Percentiles rank a stretch among this genome's conserved stretches.
These are phyloP conservation scores for Echinochloa phyllopogon DNA, from an alignment of 176 grass and related monocot genomes.

Conservation along the genomic window DNA sequence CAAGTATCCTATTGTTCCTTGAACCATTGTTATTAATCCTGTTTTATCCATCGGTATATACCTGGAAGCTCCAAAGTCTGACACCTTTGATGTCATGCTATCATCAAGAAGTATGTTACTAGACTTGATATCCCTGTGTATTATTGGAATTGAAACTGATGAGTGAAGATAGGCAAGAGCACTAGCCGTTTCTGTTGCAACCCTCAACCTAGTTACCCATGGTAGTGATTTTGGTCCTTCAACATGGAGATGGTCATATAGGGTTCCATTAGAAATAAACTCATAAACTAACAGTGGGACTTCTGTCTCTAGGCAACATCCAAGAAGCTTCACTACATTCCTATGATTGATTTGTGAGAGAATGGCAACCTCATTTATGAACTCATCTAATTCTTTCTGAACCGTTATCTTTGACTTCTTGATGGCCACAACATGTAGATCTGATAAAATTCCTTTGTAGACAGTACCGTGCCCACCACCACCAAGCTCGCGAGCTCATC, in stretches of 20 bases:
- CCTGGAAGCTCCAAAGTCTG: constrained; percentile 60
- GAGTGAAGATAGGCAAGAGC: constrained; percentile 15
- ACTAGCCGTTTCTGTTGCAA: constrained; percentile 41
- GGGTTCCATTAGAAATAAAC: constrained; percentile 54
- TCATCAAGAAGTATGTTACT: constrained; percentile 59
- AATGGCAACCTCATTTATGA: constrained; percentile 32
- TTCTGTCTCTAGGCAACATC: constrained; percentile 61
- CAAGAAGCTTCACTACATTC: constrained; percentile 57
- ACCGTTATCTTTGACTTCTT: constrained; percentile 44
- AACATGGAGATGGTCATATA: constrained; percentile 42
- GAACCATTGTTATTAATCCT: constrained; percentile 45
- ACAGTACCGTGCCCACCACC: constrained; percentile 5
- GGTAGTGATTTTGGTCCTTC: not conserved
- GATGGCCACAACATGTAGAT: constrained; percentile 53
- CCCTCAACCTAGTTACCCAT: constrained; percentile 45
- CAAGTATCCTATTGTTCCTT: constrained; percentile 7
- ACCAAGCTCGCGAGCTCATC: constrained; percentile 30
- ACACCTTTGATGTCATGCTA: constrained; percentile 51
- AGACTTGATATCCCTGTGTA: constrained; percentile 48
- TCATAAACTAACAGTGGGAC: constrained; percentile 43
- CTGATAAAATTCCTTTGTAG: constrained; percentile 21
- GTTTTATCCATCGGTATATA: constrained; percentile 51
- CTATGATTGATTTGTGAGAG: constrained; percentile 57
- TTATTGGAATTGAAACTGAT: constrained; percentile 1
- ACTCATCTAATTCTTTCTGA: not conserved